phyloP scores from a whole-genome alignment of 768 basidiomycete genomes.

The Leccinellum luteum region DNA sequence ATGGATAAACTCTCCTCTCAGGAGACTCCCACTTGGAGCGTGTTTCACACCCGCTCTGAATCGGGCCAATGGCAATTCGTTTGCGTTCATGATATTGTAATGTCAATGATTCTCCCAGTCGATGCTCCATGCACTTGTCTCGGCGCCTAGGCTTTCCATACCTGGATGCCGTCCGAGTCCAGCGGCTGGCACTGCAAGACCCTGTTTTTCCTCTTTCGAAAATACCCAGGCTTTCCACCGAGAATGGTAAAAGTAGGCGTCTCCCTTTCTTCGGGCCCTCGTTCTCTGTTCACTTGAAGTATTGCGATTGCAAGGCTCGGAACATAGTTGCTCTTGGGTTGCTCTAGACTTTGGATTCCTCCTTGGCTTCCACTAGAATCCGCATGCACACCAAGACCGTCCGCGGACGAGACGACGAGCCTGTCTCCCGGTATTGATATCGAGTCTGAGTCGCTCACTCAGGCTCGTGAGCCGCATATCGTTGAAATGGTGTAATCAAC shows the following conservation, averaged over 20 bases:
- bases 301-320: conserved; percentile 3
- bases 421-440: not conserved
- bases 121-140: not conserved
- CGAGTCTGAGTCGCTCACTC: not conserved
- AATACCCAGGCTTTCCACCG: not conserved
- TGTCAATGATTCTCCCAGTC: not conserved
- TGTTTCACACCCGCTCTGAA: no score
- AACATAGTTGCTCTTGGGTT: not conserved
- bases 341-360: conserved; percentile 2
- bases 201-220: conserved; percentile 4
- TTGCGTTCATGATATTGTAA: not conserved
- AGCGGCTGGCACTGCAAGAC: not conserved
- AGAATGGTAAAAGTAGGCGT: not conserved
- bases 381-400: not conserved
- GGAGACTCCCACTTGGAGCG: no score
- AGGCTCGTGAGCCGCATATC: not conserved
- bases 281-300: conserved; percentile 3
- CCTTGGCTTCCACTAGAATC: conserved; percentile 11
- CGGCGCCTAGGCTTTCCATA: conserved; percentile 1
- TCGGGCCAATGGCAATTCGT: no score
- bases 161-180: not conserved
- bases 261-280: not conserved
- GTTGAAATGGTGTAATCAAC: not conserved
- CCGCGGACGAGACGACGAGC: conserved; percentile 7
- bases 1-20: no score